phyloP scores from a whole-genome alignment of 495 filamentous ascomycete genomes.

The Talaromyces wortmannii region DNA sequence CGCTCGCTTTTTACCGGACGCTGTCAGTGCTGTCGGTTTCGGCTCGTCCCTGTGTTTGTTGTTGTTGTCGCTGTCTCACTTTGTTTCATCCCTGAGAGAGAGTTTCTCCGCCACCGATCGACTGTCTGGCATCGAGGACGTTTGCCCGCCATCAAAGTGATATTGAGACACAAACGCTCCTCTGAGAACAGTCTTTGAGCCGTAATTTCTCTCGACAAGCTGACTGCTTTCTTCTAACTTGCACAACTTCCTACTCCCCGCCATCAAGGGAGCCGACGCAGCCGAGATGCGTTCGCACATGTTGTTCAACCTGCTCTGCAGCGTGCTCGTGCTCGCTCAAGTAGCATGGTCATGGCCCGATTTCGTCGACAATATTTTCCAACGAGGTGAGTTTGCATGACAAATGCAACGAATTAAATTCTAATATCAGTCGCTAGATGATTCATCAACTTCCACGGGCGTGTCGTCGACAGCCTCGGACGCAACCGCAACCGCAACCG shows the following conservation, averaged over 20 bases:
- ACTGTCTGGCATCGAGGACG: too few species aligned
- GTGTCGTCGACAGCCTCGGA: not conserved
- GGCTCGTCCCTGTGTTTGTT: too few species aligned
- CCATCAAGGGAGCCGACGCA: not conserved
- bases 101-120: too few species aligned
- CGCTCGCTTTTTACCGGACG: too few species aligned
- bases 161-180: too few species aligned
- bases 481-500: not conserved
- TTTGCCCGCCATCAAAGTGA: too few species aligned
- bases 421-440: not conserved
- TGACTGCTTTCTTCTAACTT: too few species aligned
- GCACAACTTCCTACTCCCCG: not conserved
- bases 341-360: slow-evolving; percentile 43
- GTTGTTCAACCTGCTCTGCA: slow-evolving; percentile 23
- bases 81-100: too few species aligned
- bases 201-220: too few species aligned
- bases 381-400: not conserved
- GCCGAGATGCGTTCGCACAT: slow-evolving; percentile 26
- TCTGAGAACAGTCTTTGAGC: too few species aligned
- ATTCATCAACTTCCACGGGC: not conserved
- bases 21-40: too few species aligned
- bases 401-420: not conserved
- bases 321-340: slow-evolving; percentile 38
- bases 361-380: not conserved
- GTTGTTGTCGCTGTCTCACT: too few species aligned